These are phyloP conservation scores for Dunaliella sp. DNA, from an alignment of 139 green algal genomes.

Conservation along the genomic window DNA sequence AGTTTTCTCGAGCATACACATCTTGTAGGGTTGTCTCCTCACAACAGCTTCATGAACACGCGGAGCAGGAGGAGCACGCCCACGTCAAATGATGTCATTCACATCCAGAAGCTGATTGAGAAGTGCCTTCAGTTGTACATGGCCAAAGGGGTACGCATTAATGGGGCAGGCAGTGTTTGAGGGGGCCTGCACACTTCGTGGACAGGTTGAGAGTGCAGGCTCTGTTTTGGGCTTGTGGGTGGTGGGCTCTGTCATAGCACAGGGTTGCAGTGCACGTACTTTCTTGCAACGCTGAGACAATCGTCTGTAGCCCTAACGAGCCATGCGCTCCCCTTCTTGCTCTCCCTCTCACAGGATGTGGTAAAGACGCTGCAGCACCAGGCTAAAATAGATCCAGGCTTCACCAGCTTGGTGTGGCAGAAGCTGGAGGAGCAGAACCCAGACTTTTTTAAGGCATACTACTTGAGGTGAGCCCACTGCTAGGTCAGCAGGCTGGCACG, in stretches of 20 bases:
- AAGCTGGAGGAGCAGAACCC: conserved; percentile 95
- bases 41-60: no score
- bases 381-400: conserved; percentile 79
- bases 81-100: neutral
- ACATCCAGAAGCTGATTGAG: conserved; percentile 93
- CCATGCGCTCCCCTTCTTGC: no score
- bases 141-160: conserved; percentile 48
- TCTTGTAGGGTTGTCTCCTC: no score
- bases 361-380: conserved; percentile 34
- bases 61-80: no score
- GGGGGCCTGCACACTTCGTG: no score
- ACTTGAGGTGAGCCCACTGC: conserved; percentile 59
- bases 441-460: conserved; percentile 87
- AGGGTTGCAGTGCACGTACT: neutral
- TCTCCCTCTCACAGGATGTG: conserved; percentile 22
- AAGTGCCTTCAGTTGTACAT: conserved; percentile 92
- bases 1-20: no score
- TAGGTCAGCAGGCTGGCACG: conserved; percentile 43
- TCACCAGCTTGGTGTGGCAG: conserved; percentile 88
- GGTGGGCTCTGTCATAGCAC: neutral
- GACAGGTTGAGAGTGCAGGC: no score
- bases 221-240: neutral
- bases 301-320: no score
- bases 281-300: neutral
- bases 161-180: neutral